Evolutionary conservation across 2,329 filamentous ascomycete species (phyloP).

Genomic region (Aspergillus versicolor): DNA sequence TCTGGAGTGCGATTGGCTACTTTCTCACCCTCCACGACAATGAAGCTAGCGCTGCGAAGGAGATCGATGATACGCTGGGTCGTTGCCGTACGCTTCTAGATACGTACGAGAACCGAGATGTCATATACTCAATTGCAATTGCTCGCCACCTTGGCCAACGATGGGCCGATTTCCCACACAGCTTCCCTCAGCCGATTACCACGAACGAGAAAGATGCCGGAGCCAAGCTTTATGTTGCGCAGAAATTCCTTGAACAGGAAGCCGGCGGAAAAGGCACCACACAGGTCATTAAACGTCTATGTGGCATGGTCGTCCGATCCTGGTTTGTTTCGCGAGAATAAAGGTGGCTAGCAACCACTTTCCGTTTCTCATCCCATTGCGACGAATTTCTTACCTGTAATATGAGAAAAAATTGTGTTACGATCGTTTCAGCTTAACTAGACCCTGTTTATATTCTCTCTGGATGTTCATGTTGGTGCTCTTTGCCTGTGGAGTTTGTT

Average conservation of each 20-base stretch:
- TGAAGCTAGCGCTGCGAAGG: constrained; percentile 51
- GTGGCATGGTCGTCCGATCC: constrained; percentile 64
- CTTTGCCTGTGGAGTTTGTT: constrained; percentile 10
- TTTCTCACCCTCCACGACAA: constrained; percentile 68
- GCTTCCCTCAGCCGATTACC: constrained; percentile 55
- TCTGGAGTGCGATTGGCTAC: constrained; percentile 77
- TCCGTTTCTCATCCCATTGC: background rate
- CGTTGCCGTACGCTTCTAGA: constrained; percentile 71
- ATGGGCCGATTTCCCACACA: constrained; percentile 59
- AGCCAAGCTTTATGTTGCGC: constrained; percentile 66
- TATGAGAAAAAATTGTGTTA: constrained; percentile 19
- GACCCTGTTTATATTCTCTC: constrained; percentile 14
- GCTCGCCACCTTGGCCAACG: constrained; percentile 71
- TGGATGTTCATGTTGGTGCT: constrained; percentile 7
- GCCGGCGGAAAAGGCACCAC: constrained; percentile 68
- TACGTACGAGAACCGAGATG: constrained; percentile 81
- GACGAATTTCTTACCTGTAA: constrained; percentile 21
- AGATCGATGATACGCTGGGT: constrained; percentile 65
- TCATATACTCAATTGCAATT: constrained; percentile 84
- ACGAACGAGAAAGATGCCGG: constrained; percentile 67
- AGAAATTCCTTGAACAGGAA: constrained; percentile 68
- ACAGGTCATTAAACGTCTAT: constrained; percentile 69
- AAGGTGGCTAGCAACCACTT: constrained; percentile 10
- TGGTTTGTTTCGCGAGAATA: constrained; percentile 47
- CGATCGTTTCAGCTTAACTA: constrained; percentile 17